Evolutionary conservation across 108 stramenopile genomes (phyloP).

Genomic region (Aurantiochytrium sp.): DNA sequence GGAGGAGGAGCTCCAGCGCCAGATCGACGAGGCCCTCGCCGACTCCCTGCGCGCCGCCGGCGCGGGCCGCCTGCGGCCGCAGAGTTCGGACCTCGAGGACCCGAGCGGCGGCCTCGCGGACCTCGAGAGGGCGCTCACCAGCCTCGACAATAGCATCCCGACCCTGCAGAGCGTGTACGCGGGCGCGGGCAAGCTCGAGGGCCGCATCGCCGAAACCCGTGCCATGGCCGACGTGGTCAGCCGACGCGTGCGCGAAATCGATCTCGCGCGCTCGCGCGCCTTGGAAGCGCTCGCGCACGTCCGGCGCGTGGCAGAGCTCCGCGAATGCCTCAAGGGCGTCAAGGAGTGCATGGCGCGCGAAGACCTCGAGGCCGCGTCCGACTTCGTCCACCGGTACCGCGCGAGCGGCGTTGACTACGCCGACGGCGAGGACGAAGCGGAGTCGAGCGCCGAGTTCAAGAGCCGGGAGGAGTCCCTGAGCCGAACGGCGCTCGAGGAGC

Average conservation of each 20-base stretch:
- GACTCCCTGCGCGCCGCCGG: too few species aligned
- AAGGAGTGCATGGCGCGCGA: conserved; percentile 24
- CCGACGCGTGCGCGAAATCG: conserved; percentile 8
- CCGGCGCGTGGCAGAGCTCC: neutral
- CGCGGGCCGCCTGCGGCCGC: too few species aligned
- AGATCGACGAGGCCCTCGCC: neutral
- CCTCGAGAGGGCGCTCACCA: neutral
- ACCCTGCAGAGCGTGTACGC: neutral
- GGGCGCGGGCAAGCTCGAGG: neutral
- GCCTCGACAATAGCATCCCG: neutral
- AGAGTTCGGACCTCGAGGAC: neutral
- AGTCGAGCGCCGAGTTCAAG: neutral
- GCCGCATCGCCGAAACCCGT: neutral
- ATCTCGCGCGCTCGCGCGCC: neutral
- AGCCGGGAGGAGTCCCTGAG: neutral
- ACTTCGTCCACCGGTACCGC: conserved; percentile 18
- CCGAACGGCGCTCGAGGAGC: neutral
- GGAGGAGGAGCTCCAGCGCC: neutral
- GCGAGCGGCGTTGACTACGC: neutral
- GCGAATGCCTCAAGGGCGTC: conserved; percentile 25
- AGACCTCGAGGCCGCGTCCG: neutral
- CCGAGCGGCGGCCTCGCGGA: neutral
- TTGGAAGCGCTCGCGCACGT: neutral
- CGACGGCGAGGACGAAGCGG: neutral
- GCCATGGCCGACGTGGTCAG: conserved; percentile 11